Percentiles rank a stretch among this genome's conserved stretches.
These are phyloP conservation scores for Alternaria angustiovoidea DNA, from an alignment of 2,329 filamentous ascomycete species.

Conservation along the genomic window DNA sequence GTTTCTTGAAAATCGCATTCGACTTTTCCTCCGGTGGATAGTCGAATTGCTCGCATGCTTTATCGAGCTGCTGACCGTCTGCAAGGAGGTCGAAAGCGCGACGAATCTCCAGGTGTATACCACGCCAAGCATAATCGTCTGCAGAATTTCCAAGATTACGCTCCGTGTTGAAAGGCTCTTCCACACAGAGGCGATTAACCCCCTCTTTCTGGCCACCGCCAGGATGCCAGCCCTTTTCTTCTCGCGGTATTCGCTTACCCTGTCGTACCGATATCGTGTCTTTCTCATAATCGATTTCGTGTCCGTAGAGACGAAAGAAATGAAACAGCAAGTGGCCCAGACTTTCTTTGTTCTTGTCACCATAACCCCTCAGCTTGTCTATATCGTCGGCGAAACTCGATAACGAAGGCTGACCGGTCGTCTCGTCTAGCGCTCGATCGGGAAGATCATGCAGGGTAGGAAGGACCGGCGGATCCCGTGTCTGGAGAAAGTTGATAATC, in stretches of 20 bases:
- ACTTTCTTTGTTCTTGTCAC: constrained; percentile 80
- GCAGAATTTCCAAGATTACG: constrained; percentile 96
- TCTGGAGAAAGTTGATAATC: constrained; percentile 95
- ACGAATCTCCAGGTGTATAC: constrained; percentile 87
- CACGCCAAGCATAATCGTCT: constrained; percentile 91
- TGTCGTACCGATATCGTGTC: constrained; percentile 84
- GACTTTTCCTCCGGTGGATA: constrained; percentile 82
- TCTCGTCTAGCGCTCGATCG: constrained; percentile 66
- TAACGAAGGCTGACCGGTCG: constrained; percentile 66
- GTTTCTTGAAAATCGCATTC: constrained; percentile 61
- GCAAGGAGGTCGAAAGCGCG: constrained; percentile 85
- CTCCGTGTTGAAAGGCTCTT: constrained; percentile 91
- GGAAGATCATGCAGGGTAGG: constrained; percentile 82
- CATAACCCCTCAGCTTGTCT: constrained; percentile 75
- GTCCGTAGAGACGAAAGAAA: constrained; percentile 94
- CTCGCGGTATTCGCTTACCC: constrained; percentile 79
- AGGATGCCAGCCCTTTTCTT: constrained; percentile 87
- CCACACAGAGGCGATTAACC: constrained; percentile 84
- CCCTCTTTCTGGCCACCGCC: constrained; percentile 58
- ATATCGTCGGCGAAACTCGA: constrained; percentile 90
- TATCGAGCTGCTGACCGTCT: constrained; percentile 74
- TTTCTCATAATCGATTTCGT: constrained; percentile 90
- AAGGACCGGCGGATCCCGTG: constrained; percentile 81
- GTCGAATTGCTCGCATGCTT: constrained; percentile 86
- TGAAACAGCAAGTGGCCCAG: constrained; percentile 88